These are phyloP conservation scores for Alternaria novae-zelandiae DNA, from an alignment of 2,329 filamentous ascomycete genomes.

Conservation along the genomic window DNA sequence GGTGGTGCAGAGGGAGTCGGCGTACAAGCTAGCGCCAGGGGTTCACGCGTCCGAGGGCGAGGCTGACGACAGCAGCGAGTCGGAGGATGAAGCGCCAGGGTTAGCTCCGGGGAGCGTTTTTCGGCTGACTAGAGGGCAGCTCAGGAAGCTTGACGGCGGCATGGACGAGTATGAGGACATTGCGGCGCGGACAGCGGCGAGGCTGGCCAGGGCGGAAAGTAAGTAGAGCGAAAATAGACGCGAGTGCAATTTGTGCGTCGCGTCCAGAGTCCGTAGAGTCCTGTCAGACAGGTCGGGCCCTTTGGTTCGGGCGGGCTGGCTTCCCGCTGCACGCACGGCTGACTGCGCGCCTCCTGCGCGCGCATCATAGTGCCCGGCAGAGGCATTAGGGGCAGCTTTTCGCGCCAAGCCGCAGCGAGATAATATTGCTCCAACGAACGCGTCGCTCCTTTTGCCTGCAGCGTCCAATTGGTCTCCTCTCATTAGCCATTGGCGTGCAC, in stretches of 20 bases:
- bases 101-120: constrained; percentile 50
- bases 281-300: constrained; percentile 9
- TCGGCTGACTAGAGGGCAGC: constrained; percentile 42
- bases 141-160: constrained; percentile 45
- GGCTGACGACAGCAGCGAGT: constrained; percentile 52
- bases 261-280: not conserved
- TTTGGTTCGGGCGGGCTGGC: constrained; percentile 18
- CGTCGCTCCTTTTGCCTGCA: constrained; percentile 36
- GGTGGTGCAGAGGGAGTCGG: constrained; percentile 68
- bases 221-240: not conserved
- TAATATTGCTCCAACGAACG: constrained; percentile 28
- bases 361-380: constrained; percentile 25
- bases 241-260: not conserved
- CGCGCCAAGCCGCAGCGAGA: constrained; percentile 22
- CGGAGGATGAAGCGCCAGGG: constrained; percentile 55
- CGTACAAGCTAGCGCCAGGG: constrained; percentile 46
- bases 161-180: constrained; percentile 49
- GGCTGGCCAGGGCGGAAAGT: constrained; percentile 1
- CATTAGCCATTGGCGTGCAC: constrained; percentile 16
- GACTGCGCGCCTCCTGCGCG: constrained; percentile 20
- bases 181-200: constrained; percentile 39
- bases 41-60: constrained; percentile 51
- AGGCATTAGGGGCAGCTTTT: constrained; percentile 30
- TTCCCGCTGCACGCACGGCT: constrained; percentile 25
- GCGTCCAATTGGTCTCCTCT: constrained; percentile 20